phyloP scores from a whole-genome alignment of 306 rosid species.

The Medicago lupulina region DNA sequence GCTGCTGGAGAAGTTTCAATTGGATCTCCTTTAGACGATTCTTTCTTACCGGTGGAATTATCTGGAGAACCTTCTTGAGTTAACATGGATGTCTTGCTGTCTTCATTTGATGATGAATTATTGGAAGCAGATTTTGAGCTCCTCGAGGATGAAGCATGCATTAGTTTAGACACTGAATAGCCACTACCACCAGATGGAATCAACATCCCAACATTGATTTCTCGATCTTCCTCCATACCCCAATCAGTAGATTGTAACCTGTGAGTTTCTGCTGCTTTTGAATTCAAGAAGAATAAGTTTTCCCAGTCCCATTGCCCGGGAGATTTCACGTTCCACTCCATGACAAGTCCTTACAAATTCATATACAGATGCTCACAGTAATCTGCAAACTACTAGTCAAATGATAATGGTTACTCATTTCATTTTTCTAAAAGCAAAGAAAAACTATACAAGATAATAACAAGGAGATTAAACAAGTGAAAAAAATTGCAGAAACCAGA shows the following conservation, averaged over 20 bases:
- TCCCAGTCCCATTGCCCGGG: conserved; percentile 84
- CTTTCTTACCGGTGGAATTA: conserved; percentile 56
- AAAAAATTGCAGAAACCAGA: conserved; percentile 15
- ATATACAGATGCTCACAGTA: conserved; percentile 41
- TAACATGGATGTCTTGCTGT: conserved; percentile 67
- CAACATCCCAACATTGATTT: conserved; percentile 57
- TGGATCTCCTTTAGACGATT: conserved; percentile 53
- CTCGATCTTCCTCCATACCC: conserved; percentile 60
- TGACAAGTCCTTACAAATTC: conserved; percentile 49
- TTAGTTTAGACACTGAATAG: conserved; percentile 60
- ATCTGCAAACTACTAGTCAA: conserved; percentile 51
- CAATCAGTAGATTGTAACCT: conserved; percentile 60
- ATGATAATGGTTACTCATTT: conserved; percentile 4
- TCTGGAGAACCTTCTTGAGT: conserved; percentile 62
- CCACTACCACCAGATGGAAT: conserved; percentile 63
- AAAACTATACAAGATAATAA: conserved; percentile 28
- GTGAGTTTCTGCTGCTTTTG: conserved; percentile 65
- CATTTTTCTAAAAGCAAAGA: conserved; percentile 22
- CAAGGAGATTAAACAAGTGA: conserved; percentile 3
- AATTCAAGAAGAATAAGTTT: conserved; percentile 57
- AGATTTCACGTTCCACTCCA: conserved; percentile 90
- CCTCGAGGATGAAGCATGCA: conserved; percentile 59
- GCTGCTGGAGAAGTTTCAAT: conserved; percentile 53
- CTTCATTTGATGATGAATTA: conserved; percentile 72
- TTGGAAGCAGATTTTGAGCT: conserved; percentile 78